A percentile compares a stretch with the other conserved stretches of the same genome.
Evolutionary conservation across 768 basidiomycete genomes (phyloP).

Genomic region (Pleurotus citrinopileatus): DNA sequence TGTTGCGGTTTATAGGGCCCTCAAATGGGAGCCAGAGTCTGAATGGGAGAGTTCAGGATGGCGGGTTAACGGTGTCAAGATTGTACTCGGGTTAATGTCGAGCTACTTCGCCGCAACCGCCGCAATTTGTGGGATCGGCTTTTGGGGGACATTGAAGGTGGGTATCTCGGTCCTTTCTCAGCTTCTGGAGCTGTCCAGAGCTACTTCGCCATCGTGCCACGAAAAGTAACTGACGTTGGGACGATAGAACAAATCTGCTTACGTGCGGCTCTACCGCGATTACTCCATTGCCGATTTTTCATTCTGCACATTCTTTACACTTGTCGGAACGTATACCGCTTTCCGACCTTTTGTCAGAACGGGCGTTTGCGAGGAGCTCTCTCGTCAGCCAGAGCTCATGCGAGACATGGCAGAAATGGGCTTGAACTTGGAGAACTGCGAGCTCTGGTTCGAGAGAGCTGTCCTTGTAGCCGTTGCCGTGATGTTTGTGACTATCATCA

Average conservation of each 20-base stretch:
- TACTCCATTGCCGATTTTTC: slow-evolving; percentile 78
- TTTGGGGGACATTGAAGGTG: slow-evolving; percentile 70
- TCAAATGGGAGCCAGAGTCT: slow-evolving; percentile 45
- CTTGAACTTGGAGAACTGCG: slow-evolving; percentile 77
- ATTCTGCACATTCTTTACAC: slow-evolving; percentile 60
- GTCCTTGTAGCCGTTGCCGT: slow-evolving; percentile 55
- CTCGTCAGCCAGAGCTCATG: slow-evolving; percentile 72
- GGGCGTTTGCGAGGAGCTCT: slow-evolving; percentile 70
- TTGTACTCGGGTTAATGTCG: slow-evolving; percentile 61
- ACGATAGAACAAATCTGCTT: slow-evolving; percentile 55
- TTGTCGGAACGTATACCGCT: slow-evolving; percentile 54
- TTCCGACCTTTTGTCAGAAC: slow-evolving; percentile 55
- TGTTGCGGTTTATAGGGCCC: slow-evolving; percentile 30
- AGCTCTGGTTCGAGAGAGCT: slow-evolving; percentile 71
- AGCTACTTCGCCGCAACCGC: slow-evolving; percentile 67
- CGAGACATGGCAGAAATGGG: slow-evolving; percentile 69
- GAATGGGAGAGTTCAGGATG: slow-evolving; percentile 42
- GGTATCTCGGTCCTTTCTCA: slow-evolving; percentile 15
- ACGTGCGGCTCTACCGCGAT: slow-evolving; percentile 79
- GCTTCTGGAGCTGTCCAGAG: neutral
- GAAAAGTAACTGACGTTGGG: slow-evolving; percentile 5
- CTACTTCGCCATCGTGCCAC: neutral
- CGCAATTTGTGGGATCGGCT: slow-evolving; percentile 60
- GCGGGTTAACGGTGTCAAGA: slow-evolving; percentile 41
- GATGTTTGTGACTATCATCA: slow-evolving; percentile 58